Percentiles rank a stretch among this genome's conserved stretches.
These are phyloP conservation scores for Pichia manshurica DNA, from an alignment of 805 yeast species.

Conservation along the genomic window DNA sequence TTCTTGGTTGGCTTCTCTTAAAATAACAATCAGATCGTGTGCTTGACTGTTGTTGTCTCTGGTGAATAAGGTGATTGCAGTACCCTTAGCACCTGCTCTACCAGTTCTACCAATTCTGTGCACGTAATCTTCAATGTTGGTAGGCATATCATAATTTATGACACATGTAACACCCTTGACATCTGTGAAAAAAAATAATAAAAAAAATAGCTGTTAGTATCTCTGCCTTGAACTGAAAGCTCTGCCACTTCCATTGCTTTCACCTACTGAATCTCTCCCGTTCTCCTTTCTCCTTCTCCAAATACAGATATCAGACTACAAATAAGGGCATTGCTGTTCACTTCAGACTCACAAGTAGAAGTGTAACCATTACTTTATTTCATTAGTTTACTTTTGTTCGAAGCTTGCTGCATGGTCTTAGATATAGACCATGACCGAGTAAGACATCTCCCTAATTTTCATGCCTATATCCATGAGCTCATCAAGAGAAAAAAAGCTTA, in stretches of 20 bases:
- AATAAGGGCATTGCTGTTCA: conserved; percentile 1
- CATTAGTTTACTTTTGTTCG: not conserved
- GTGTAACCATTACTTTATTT: not conserved
- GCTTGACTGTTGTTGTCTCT: conserved; percentile 83
- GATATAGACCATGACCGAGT: not conserved
- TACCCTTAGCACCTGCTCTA: conserved; percentile 96
- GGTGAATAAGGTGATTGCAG: conserved; percentile 92
- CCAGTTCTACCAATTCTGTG: conserved; percentile 99
- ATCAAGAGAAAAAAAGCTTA: conserved; percentile 5
- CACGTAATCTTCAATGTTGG: conserved; percentile 96
- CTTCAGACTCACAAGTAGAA: not conserved
- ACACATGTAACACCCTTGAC: conserved; percentile 96
- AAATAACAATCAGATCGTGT: conserved; percentile 79
- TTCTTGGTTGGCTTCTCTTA: conserved; percentile 92
- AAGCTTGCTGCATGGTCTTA: too few relatives aligned
- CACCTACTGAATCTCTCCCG: not conserved
- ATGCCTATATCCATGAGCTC: not conserved
- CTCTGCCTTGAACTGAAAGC: not conserved
- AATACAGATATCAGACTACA: not conserved
- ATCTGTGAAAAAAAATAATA: conserved; percentile 43
- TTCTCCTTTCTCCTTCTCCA: not conserved
- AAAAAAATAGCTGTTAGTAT: conserved; percentile 14
- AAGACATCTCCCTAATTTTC: not conserved
- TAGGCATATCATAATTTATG: conserved; percentile 95
- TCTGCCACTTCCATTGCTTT: too few relatives aligned